Conservation (phyloP, 2,329 filamentous ascomycete species). For the Penicillium occitanis region DNA sequence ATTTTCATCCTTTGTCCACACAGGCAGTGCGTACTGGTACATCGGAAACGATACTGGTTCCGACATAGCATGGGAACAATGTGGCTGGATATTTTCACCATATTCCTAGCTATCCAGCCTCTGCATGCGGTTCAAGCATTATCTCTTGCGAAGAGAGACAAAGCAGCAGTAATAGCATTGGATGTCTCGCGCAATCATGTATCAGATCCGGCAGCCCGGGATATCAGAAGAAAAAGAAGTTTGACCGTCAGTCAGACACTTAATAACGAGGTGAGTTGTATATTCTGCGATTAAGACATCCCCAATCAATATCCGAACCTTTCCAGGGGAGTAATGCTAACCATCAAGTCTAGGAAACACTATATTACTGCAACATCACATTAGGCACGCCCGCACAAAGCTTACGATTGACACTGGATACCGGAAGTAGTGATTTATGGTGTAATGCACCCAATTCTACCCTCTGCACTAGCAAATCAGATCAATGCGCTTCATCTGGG, state of each 20-base stretch:
- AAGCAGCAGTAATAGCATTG: constrained; percentile 22
- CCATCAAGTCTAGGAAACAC: constrained; percentile 43
- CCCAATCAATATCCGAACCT: neutral
- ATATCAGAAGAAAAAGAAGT: constrained; percentile 23
- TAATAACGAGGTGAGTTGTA: constrained; percentile 52
- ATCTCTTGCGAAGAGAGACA: constrained; percentile 22
- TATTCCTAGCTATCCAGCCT: constrained; percentile 25
- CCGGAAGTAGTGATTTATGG: constrained; percentile 64
- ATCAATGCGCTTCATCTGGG: constrained; percentile 50
- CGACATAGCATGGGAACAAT: constrained; percentile 19
- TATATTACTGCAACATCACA: constrained; percentile 60
- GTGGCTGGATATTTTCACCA: constrained; percentile 25
- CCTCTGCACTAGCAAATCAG: constrained; percentile 44
- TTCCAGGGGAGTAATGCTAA: constrained; percentile 1
- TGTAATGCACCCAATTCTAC: constrained; percentile 54
- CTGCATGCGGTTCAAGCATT: constrained; percentile 21
- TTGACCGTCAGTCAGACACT: constrained; percentile 45
- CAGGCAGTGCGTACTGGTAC: neutral
- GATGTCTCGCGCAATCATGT: constrained; percentile 21
- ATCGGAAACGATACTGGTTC: neutral
- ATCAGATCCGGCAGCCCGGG: constrained; percentile 20
- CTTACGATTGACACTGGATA: constrained; percentile 60
- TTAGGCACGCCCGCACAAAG: constrained; percentile 59
- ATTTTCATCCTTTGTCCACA: neutral
- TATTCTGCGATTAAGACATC: neutral